Percentiles rank a stretch among this genome's conserved stretches.
These are phyloP conservation scores for Begonia masoniana DNA, from an alignment of 306 rosid genomes.

Conservation along the genomic window DNA sequence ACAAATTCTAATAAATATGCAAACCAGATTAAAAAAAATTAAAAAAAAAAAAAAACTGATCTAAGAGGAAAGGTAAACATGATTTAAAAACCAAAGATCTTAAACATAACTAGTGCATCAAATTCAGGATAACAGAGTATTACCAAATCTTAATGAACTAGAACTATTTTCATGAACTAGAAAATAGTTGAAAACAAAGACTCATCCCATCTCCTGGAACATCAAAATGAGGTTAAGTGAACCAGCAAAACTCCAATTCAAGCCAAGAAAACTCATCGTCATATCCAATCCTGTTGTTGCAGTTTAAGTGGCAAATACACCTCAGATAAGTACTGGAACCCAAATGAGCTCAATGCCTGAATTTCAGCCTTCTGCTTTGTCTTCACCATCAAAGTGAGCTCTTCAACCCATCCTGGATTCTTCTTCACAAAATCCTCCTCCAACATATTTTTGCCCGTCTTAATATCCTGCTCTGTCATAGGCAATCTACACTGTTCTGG, in stretches of 20 bases:
- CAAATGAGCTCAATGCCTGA: conserved; percentile 85
- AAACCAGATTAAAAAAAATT: no score
- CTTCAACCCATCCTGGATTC: conserved; percentile 96
- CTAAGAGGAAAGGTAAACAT: no score
- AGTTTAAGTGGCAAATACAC: conserved; percentile 79
- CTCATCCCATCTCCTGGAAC: no score
- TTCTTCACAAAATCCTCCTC: conserved; percentile 96
- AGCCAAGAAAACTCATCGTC: conserved; percentile 7
- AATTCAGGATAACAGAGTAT: no score
- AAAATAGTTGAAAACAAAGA: no score
- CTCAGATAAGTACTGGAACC: conserved; percentile 83
- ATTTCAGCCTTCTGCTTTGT: conserved; percentile 95
- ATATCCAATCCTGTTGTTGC: conserved; percentile 83
- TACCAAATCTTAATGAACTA: no score
- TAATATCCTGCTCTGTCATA: conserved; percentile 92
- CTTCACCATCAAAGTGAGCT: conserved; percentile 81
- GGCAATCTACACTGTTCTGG: conserved; percentile 90
- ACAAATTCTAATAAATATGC: no score
- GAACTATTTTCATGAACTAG: no score
- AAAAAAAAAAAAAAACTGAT: no score
- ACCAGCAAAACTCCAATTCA: not conserved
- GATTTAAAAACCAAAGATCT: no score
- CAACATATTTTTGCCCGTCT: conserved; percentile 83
- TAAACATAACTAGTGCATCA: no score
- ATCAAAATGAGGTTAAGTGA: no score